These are phyloP conservation scores for Physaria fendleri DNA, from an alignment of 345 rosid species.

Conservation along the genomic window DNA sequence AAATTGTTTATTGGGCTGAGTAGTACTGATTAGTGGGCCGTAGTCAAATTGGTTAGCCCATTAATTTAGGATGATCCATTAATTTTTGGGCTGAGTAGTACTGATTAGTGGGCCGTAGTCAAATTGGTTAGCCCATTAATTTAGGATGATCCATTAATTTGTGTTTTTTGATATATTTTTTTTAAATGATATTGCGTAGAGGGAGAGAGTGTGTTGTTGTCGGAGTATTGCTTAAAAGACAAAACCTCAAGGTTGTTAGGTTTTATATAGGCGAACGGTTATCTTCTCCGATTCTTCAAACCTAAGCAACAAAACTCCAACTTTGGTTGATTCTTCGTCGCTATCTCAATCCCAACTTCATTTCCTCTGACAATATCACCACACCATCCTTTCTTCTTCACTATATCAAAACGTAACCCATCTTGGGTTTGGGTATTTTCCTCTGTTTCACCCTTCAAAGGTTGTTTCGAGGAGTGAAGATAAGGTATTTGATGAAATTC, in stretches of 20 bases:
- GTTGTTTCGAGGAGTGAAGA: background rate
- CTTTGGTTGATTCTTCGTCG: slow-evolving; percentile 63
- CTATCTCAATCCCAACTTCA: slow-evolving; percentile 69
- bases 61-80: too few relatives aligned
- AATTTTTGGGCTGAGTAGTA: too few relatives aligned
- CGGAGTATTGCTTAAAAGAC: slow-evolving; percentile 17
- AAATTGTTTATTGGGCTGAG: too few relatives aligned
- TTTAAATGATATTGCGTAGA: too few relatives aligned
- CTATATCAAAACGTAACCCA: slow-evolving; percentile 7
- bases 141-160: too few relatives aligned
- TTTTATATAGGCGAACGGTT: slow-evolving; percentile 59
- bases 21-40: too few relatives aligned
- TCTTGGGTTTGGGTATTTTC: background rate
- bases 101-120: too few relatives aligned
- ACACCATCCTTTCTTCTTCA: slow-evolving; percentile 24
- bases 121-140: too few relatives aligned
- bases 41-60: too few relatives aligned
- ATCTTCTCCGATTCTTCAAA: slow-evolving; percentile 42
- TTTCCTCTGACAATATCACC: slow-evolving; percentile 49
- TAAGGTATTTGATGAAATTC: too few relatives aligned
- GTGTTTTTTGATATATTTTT: too few relatives aligned
- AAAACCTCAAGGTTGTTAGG: slow-evolving; percentile 38
- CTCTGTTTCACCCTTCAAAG: slow-evolving; percentile 2
- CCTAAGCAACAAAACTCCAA: slow-evolving; percentile 47
- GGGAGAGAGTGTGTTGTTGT: too few relatives aligned